phyloP scores from a whole-genome alignment of 768 basidiomycete genomes.

The Austroboletus eburneus region DNA sequence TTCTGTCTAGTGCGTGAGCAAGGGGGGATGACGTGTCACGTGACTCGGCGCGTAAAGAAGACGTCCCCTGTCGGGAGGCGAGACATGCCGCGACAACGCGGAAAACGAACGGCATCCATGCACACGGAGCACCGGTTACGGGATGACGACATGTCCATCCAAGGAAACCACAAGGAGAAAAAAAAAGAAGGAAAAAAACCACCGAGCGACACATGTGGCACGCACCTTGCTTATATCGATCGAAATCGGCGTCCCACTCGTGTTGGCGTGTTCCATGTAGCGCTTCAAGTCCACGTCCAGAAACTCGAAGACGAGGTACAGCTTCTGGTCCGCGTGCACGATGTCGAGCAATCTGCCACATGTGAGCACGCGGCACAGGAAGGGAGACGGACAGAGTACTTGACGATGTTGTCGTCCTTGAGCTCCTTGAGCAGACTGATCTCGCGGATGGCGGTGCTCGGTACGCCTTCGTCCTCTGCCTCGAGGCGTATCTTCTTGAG shows the following conservation, averaged over 20 bases:
- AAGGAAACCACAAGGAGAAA: constrained; percentile 6
- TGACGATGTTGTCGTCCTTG: constrained; percentile 93
- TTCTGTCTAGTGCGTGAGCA: constrained; percentile 49
- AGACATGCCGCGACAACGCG: constrained; percentile 9
- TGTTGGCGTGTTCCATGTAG: constrained; percentile 89
- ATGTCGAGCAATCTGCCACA: constrained; percentile 83
- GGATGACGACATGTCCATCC: constrained; percentile 4
- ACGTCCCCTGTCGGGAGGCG: constrained; percentile 15
- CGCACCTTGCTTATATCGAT: constrained; percentile 78
- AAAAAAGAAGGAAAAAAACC: too few species aligned
- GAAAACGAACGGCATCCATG: not conserved
- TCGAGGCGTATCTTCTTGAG: constrained; percentile 98
- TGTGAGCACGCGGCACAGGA: constrained; percentile 5
- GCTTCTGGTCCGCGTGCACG: constrained; percentile 93
- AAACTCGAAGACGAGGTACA: constrained; percentile 98
- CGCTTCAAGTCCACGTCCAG: constrained; percentile 95
- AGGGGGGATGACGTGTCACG: constrained; percentile 21
- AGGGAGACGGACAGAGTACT: constrained; percentile 38
- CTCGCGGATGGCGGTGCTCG: constrained; percentile 96
- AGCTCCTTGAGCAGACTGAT: constrained; percentile 97
- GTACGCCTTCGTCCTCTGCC: constrained; percentile 98
- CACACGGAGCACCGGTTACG: not conserved
- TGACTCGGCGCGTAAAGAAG: constrained; percentile 25
- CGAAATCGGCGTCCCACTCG: constrained; percentile 65
- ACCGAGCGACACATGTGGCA: constrained; percentile 7